A percentile compares a stretch with the other conserved stretches of the same genome.
These are phyloP conservation scores for Coniochaeta ligniaria DNA, from an alignment of 2,329 filamentous ascomycete species.

Conservation along the genomic window DNA sequence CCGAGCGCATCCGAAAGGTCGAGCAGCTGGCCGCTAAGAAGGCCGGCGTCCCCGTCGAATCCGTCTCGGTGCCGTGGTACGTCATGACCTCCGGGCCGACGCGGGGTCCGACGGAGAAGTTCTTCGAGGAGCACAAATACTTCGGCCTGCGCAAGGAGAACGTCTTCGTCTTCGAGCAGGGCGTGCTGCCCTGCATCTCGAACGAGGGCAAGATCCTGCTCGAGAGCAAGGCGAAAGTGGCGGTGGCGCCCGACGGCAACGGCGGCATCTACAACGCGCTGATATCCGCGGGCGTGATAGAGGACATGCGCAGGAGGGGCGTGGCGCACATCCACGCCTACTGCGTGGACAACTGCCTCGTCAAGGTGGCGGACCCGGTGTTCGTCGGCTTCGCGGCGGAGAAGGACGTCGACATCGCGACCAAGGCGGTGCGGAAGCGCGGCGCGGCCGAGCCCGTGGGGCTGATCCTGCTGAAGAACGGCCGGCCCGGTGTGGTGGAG, in stretches of 20 bases:
- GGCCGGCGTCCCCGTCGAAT: conserved; percentile 40
- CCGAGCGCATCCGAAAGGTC: conserved; percentile 82
- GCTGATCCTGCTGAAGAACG: conserved; percentile 89
- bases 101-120: conserved; percentile 82
- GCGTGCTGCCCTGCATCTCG: conserved; percentile 91
- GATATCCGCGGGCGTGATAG: conserved; percentile 69
- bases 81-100: conserved; percentile 99
- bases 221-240: conserved; percentile 83
- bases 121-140: conserved; percentile 83
- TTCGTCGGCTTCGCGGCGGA: conserved; percentile 91
- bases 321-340: conserved; percentile 93
- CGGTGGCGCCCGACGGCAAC: conserved; percentile 94
- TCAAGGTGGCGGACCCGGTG: conserved; percentile 92
- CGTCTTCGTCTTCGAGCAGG: conserved; percentile 91
- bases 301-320: conserved; percentile 81
- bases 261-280: conserved; percentile 94
- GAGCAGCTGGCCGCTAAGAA: conserved; percentile 73
- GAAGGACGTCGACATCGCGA: conserved; percentile 88
- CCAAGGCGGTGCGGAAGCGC: conserved; percentile 98
- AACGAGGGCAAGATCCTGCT: conserved; percentile 97
- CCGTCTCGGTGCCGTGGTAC: conserved; percentile 84
- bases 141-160: conserved; percentile 85
- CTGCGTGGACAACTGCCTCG: conserved; percentile 98
- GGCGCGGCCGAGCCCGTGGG: conserved; percentile 94
- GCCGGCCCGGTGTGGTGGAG: conserved; percentile 93